A percentile compares a stretch with the other conserved stretches of the same genome.
Conservation (phyloP, 2,329 filamentous ascomycete species). For the Colletotrichum spinosum region DNA sequence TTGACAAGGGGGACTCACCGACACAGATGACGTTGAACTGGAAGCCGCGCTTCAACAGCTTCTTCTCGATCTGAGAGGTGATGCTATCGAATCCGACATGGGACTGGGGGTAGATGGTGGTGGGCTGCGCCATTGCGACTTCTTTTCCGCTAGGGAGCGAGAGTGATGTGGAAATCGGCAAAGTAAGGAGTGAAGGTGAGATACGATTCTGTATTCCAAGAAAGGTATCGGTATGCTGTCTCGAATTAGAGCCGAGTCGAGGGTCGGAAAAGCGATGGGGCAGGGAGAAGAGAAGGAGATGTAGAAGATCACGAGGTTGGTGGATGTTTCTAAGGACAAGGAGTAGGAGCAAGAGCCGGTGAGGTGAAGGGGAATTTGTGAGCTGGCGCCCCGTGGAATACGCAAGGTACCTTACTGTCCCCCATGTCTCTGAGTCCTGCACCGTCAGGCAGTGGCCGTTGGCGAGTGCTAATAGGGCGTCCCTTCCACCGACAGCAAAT, state of each 20-base stretch:
- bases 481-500: slow-evolving; percentile 55
- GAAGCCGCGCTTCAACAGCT: slow-evolving; percentile 99
- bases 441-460: slow-evolving; percentile 36
- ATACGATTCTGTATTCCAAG: slow-evolving; percentile 48
- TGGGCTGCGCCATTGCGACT: slow-evolving; percentile 65
- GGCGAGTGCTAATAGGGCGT: slow-evolving; percentile 39
- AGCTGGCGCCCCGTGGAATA: slow-evolving; percentile 45
- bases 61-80: slow-evolving; percentile 99
- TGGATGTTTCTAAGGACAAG: slow-evolving; percentile 38
- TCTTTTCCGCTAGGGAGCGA: slow-evolving; percentile 44
- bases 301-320: slow-evolving; percentile 36
- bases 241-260: slow-evolving; percentile 42
- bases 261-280: slow-evolving; percentile 36
- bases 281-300: slow-evolving; percentile 31
- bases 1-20: slow-evolving; percentile 72
- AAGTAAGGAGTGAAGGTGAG: slow-evolving; percentile 45
- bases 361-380: slow-evolving; percentile 50
- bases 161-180: slow-evolving; percentile 44
- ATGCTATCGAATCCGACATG: slow-evolving; percentile 99
- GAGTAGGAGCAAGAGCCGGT: slow-evolving; percentile 32
- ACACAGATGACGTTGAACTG: slow-evolving; percentile 99
- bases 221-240: slow-evolving; percentile 43
- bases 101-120: slow-evolving; percentile 88
- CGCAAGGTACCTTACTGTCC: slow-evolving; percentile 14
- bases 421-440: slow-evolving; percentile 21